These are phyloP conservation scores for Trametes polyzona DNA, from an alignment of 1,284 basidiomycete genomes.

Conservation along the genomic window DNA sequence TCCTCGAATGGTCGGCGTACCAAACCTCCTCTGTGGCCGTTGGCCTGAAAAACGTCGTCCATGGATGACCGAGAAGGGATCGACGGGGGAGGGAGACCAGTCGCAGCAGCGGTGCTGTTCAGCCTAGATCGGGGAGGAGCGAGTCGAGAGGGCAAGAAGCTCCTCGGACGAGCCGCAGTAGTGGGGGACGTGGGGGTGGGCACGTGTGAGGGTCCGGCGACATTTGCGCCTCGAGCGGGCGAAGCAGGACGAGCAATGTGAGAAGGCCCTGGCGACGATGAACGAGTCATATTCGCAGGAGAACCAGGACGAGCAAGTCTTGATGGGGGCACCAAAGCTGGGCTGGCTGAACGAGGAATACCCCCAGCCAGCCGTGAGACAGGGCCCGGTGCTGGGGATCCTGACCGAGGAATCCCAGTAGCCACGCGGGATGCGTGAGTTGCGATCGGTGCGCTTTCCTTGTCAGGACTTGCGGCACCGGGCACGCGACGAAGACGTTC, in stretches of 20 bases:
- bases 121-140: constrained; percentile 57
- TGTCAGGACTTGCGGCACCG: constrained; percentile 60
- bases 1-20: constrained; percentile 12
- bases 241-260: constrained; percentile 50
- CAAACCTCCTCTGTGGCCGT: constrained; percentile 12
- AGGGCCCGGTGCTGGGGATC: constrained; percentile 52
- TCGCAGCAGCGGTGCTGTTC: constrained; percentile 26
- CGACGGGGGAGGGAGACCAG: constrained; percentile 13
- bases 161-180: constrained; percentile 57
- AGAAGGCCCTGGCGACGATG: constrained; percentile 54
- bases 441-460: constrained; percentile 42
- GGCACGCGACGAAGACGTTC: constrained; percentile 86
- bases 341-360: constrained; percentile 67
- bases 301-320: constrained; percentile 65
- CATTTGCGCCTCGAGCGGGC: constrained; percentile 39
- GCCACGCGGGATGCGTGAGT: constrained; percentile 59
- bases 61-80: constrained; percentile 16
- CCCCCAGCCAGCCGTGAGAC: constrained; percentile 45
- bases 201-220: constrained; percentile 38
- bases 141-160: constrained; percentile 70
- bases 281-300: constrained; percentile 52
- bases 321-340: constrained; percentile 53
- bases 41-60: constrained; percentile 21
- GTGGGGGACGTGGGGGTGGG: constrained; percentile 50
- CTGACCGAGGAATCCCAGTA: constrained; percentile 52